A percentile compares a stretch with the other conserved stretches of the same genome.
Evolutionary conservation across 2,329 filamentous ascomycete genomes (phyloP).

Genomic region (Fusarium sp.): DNA sequence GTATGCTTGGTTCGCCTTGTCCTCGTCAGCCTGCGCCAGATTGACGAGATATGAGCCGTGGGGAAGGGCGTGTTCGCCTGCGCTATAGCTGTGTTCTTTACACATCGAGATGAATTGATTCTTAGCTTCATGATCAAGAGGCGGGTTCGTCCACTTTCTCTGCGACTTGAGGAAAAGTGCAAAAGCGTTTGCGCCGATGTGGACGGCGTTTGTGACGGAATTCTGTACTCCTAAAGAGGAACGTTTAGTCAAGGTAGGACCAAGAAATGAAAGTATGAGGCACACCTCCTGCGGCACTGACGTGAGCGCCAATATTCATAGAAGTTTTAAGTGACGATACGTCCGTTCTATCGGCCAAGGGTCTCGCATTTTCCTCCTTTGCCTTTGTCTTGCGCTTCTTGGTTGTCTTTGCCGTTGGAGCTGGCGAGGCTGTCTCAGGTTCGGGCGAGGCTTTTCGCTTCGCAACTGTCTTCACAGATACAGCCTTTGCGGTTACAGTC

Average conservation of each 20-base stretch:
- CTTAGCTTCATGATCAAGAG: slow-evolving; percentile 75
- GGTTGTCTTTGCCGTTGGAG: slow-evolving; percentile 39
- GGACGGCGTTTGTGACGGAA: slow-evolving; percentile 78
- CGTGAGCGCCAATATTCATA: slow-evolving; percentile 92
- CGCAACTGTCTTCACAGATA: slow-evolving; percentile 38
- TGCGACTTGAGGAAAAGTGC: slow-evolving; percentile 97
- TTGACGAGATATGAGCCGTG: slow-evolving; percentile 98
- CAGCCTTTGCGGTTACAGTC: slow-evolving; percentile 38
- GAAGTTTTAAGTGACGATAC: slow-evolving; percentile 70
- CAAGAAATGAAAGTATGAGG: neutral
- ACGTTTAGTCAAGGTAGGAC: slow-evolving; percentile 14
- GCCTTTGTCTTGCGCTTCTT: slow-evolving; percentile 60
- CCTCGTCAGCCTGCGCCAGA: slow-evolving; percentile 83
- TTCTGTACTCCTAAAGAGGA: slow-evolving; percentile 81
- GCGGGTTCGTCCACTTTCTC: slow-evolving; percentile 90
- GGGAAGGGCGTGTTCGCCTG: slow-evolving; percentile 80
- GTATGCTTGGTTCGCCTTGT: slow-evolving; percentile 88
- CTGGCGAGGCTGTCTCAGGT: slow-evolving; percentile 34
- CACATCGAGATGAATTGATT: slow-evolving; percentile 78
- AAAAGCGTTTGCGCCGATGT: slow-evolving; percentile 92
- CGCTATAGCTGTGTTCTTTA: slow-evolving; percentile 76
- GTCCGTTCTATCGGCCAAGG: slow-evolving; percentile 76
- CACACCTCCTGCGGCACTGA: slow-evolving; percentile 86
- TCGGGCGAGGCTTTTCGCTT: slow-evolving; percentile 51
- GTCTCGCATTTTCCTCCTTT: slow-evolving; percentile 62